These are phyloP conservation scores for Boletus huronensis DNA, from an alignment of 768 basidiomycete genomes.

Conservation along the genomic window DNA sequence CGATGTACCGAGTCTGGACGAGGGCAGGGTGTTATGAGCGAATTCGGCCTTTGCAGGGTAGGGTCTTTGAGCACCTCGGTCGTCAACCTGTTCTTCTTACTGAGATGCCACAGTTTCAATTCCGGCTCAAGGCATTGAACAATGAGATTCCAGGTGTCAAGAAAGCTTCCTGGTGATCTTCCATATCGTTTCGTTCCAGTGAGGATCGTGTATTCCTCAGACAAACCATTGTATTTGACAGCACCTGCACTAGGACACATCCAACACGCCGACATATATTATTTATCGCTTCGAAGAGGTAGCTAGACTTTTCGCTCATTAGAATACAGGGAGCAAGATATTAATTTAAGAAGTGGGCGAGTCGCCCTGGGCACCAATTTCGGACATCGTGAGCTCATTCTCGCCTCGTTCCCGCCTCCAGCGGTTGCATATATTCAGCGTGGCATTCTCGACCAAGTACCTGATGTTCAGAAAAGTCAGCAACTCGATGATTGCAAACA, in stretches of 20 bases:
- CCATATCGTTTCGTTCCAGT: not conserved
- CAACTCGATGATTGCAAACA: not conserved
- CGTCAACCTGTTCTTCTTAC: not conserved
- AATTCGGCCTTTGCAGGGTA: slow-evolving; percentile 85
- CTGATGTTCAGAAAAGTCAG: slow-evolving; percentile 37
- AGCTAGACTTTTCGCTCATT: not conserved
- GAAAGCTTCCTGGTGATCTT: slow-evolving; percentile 83
- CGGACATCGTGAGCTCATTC: slow-evolving; percentile 56
- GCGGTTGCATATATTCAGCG: slow-evolving; percentile 71
- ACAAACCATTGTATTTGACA: not conserved
- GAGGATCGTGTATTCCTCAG: not conserved
- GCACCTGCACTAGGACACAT: not conserved
- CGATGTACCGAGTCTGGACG: slow-evolving; percentile 82
- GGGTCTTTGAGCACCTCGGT: slow-evolving; percentile 7
- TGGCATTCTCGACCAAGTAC: slow-evolving; percentile 72
- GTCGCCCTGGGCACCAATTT: slow-evolving; percentile 42
- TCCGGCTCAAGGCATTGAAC: slow-evolving; percentile 76
- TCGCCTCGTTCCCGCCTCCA: slow-evolving; percentile 88
- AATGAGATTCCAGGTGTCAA: slow-evolving; percentile 85
- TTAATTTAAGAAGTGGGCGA: slow-evolving; percentile 24
- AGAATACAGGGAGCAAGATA: slow-evolving; percentile 7
- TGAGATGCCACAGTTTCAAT: slow-evolving; percentile 66
- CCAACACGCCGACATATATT: slow-evolving; percentile 4
- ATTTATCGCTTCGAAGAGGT: slow-evolving; percentile 4
- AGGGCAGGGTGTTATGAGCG: slow-evolving; percentile 83